Base-by-base conservation (phyloP, 2,329 filamentous ascomycete species). In the Metarhizium album region DNA sequence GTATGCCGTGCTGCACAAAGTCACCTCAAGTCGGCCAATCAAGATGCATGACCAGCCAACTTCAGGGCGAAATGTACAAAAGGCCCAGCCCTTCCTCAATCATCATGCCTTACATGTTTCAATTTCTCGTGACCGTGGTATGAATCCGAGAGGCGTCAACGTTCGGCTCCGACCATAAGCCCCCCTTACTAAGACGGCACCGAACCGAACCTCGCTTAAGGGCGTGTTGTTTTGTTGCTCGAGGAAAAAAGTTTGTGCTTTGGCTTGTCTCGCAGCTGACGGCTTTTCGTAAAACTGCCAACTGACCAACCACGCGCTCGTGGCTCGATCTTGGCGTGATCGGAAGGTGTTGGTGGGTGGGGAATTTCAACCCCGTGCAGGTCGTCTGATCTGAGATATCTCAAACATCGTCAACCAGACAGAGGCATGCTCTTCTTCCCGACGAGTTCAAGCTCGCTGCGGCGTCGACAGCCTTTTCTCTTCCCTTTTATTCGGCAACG, bases 1-100 rank as follows among this genome's bases (percentile, higher is more conserved):
- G 18, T 49, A 38, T 43, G 38, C 46, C 50, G 47, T 35, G 42
- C 47, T 42, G 51, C 45, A 53, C 38, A 31, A 37, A 43, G 45
- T 18, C 3, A 50, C 22, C 29, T 20, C 45, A 35, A 8, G 29
- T 14, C n/a, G 31, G 20, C 51, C 51, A 53, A 53, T 53, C 23
- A 48, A 46, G 14, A 23, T 11, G 9, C 27, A 23, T 23, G 3
- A 11, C 16, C 27, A 4, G 4, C 40, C 7, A 46, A 37, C 18
- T 35, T 35, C 22, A 46, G 42, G 42, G 42, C 23, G 33, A 50
- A 29, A 46, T 23, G 29, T 33, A 35, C 23, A n/a, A 23, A 49
- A 43, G 14, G 23, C 27, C 27, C 31, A 24, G n/a, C n/a, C n/a
- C n/a, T n/a, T n/a, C n/a, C n/a, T n/a, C n/a, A n/a, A n/a, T 22